Percentiles rank a stretch among this genome's conserved stretches.
Evolutionary conservation across 305 asterid species (phyloP).

Genomic region (Striga hermonthica): DNA sequence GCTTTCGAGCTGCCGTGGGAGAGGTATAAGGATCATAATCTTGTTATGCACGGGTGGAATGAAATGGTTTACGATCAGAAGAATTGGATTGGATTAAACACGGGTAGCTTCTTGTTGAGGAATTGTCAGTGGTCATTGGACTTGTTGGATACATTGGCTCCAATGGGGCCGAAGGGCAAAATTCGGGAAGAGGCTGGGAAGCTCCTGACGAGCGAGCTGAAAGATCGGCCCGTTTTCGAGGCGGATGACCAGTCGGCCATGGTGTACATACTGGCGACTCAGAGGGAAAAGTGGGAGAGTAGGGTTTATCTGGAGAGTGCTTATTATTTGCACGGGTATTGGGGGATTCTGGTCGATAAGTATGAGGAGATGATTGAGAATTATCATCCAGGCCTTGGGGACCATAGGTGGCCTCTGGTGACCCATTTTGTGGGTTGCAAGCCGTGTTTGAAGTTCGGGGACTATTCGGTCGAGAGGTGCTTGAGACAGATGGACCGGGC

Average conservation of each 20-base stretch:
- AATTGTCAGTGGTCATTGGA: slow-evolving; percentile 88
- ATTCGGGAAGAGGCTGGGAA: slow-evolving; percentile 77
- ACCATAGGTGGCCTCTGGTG: slow-evolving; percentile 86
- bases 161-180: slow-evolving; percentile 85
- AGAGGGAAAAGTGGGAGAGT: slow-evolving; percentile 68
- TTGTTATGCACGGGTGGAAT: slow-evolving; percentile 83
- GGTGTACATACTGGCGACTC: slow-evolving; percentile 70
- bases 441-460: slow-evolving; percentile 80
- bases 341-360: slow-evolving; percentile 75
- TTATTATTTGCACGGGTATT: slow-evolving; percentile 75
- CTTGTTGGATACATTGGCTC: slow-evolving; percentile 71
- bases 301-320: slow-evolving; percentile 69
- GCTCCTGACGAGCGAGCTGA: slow-evolving; percentile 57
- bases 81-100: slow-evolving; percentile 83
- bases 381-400: slow-evolving; percentile 79
- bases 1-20: slow-evolving; percentile 83
- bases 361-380: slow-evolving; percentile 83
- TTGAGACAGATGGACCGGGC: slow-evolving; percentile 88
- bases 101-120: slow-evolving; percentile 76
- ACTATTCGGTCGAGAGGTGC: slow-evolving; percentile 76
- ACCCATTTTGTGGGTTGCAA: slow-evolving; percentile 94
- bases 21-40: slow-evolving; percentile 61
- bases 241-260: slow-evolving; percentile 91
- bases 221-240: slow-evolving; percentile 66
- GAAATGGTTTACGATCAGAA: slow-evolving; percentile 59